Base-by-base conservation (phyloP, 257 asterid species). In the Plantago ovata region DNA sequence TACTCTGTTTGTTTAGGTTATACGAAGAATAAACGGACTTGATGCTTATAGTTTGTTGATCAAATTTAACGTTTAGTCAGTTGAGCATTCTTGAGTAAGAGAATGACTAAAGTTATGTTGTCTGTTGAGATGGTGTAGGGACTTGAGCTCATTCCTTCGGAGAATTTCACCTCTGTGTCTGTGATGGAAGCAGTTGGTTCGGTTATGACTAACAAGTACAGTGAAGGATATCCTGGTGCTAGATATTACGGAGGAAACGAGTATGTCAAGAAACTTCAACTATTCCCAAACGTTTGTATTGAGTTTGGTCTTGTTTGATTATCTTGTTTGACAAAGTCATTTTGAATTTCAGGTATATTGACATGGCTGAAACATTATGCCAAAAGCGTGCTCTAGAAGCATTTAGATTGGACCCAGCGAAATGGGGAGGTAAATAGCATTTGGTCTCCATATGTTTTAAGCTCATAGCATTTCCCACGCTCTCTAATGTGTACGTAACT, bases 121-220 rank as follows among this genome's bases (percentile, higher is more conserved):
- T 32, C 15, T 51, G 12, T 24, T 50, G 8, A 9, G 53, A 9
- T 74, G 61, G 14, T 64, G 19, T 65, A 88, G 96, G 96, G 96
- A 50, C 90, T 85, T 47, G 96, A 88, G 41, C 86, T 88, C 69
- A 88, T 88, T 32, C 96, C 87, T 15, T 80, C 86, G n/a, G 84
- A 80, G 62, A 79, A 75, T 67, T 80, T 79, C 69, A 80, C 87
- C 16, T 91, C 94, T 0, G 67, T 87, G 41, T 84, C 98, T 21
- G 96, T 87, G 70, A 91, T 91, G 85, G 89, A 91, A 85, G 98
- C 96, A 0, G 91, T 91, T 57, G 98, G 98, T 9, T 84, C 96
- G 1, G 84, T 88, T 47, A 84, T 91, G 95, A 91, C 96, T 23
- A 91, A 91, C 77, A 91, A 91, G 82, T 87, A 91, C 59, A 87